These are phyloP conservation scores for Rhodamnia argentea DNA, from an alignment of 345 rosid genomes.

Conservation along the genomic window DNA sequence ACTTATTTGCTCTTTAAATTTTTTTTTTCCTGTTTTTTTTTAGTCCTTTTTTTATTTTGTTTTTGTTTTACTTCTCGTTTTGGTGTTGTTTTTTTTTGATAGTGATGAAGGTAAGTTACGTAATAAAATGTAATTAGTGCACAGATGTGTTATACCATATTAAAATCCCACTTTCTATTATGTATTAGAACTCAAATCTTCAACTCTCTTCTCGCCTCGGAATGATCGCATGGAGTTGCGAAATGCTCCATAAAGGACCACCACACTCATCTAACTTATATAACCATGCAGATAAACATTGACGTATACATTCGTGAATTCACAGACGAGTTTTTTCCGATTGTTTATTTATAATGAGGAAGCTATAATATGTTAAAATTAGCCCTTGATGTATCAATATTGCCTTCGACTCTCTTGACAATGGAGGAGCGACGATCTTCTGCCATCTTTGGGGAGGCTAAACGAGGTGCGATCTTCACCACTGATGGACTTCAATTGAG, in stretches of 20 bases:
- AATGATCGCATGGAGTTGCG: background rate
- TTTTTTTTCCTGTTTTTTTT: too few relatives aligned
- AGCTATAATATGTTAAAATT: background rate
- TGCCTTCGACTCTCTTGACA: background rate
- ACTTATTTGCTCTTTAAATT: too few relatives aligned
- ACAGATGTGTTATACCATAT: background rate
- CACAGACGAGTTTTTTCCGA: background rate
- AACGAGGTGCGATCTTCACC: background rate
- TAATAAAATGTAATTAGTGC: background rate
- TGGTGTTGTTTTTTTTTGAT: too few relatives aligned
- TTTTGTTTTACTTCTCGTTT: too few relatives aligned
- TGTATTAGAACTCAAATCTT: background rate
- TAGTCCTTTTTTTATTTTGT: too few relatives aligned
- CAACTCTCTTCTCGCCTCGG: background rate
- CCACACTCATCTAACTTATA: accelerated
- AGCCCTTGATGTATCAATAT: background rate
- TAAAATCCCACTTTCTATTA: too few relatives aligned
- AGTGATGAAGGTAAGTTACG: background rate
- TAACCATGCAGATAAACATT: background rate
- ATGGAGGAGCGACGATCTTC: background rate
- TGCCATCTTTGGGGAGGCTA: background rate
- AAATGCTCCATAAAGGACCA: background rate
- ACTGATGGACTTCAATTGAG: too few relatives aligned
- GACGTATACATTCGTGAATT: background rate
- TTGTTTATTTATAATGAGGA: background rate